These are phyloP conservation scores for Dicorynia guianensis DNA, from an alignment of 306 rosid genomes.

Conservation along the genomic window DNA sequence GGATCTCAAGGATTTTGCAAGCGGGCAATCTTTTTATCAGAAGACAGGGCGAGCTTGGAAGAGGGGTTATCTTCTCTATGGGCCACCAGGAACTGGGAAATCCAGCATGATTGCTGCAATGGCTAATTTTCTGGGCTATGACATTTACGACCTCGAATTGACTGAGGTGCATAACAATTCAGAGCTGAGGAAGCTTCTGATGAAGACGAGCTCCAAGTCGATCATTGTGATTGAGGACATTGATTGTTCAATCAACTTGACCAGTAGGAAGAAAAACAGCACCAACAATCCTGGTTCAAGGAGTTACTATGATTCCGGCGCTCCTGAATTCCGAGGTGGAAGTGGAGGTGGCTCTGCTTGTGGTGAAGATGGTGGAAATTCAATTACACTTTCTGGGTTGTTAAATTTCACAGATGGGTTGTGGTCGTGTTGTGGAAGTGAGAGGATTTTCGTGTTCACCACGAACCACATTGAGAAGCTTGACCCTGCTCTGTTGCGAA, in stretches of 20 bases:
- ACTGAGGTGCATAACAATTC: constrained; percentile 93
- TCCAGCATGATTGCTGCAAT: constrained; percentile 98
- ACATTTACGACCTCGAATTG: constrained; percentile 87
- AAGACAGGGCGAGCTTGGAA: constrained; percentile 96
- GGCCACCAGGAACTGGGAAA: constrained; percentile 95
- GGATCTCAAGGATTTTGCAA: constrained; percentile 79
- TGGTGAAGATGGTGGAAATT: constrained; percentile 65
- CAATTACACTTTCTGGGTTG: constrained; percentile 88
- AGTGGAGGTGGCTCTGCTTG: constrained; percentile 40
- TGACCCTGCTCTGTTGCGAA: constrained; percentile 84
- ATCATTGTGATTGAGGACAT: constrained; percentile 93
- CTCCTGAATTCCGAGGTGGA: constrained; percentile 46
- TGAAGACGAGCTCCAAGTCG: constrained; percentile 93
- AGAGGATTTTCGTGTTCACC: constrained; percentile 90
- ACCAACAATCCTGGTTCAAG: neutral
- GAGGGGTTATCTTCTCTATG: constrained; percentile 85
- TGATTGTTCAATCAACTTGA: constrained; percentile 79
- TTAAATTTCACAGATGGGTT: constrained; percentile 93
- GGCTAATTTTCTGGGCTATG: constrained; percentile 89
- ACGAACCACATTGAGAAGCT: constrained; percentile 98
- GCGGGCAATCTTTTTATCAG: constrained; percentile 81
- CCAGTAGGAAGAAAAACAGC: constrained; percentile 56
- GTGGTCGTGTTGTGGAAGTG: constrained; percentile 99
- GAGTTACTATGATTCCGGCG: constrained; percentile 46
- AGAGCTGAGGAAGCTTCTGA: constrained; percentile 80